phyloP scores from a whole-genome alignment of 2,329 filamentous ascomycete genomes.

The Cadophora sp. region DNA sequence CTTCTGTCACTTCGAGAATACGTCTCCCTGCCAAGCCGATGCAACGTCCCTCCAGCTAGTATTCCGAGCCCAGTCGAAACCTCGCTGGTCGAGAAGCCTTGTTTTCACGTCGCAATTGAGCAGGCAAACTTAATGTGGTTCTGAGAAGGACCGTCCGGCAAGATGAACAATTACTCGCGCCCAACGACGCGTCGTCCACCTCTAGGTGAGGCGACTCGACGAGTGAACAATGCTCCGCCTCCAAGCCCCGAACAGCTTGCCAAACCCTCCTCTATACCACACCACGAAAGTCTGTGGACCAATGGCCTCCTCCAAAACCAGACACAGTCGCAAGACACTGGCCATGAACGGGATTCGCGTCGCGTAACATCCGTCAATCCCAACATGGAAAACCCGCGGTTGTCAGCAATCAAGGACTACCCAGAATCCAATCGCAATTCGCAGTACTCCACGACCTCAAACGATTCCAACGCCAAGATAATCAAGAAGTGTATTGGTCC shows the following conservation, averaged over 20 bases:
- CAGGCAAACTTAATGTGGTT: not conserved
- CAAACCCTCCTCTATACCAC: conserved; percentile 34
- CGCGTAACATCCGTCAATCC: conserved; percentile 1
- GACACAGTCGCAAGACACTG: not conserved
- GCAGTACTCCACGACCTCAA: conserved; percentile 48
- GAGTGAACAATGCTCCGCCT: conserved; percentile 42
- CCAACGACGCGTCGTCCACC: conserved; percentile 41
- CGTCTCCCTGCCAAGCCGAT: conserved; percentile 22
- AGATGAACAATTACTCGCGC: conserved; percentile 37
- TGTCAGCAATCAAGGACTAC: conserved; percentile 45
- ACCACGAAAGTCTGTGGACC: conserved; percentile 36
- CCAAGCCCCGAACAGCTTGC: conserved; percentile 17
- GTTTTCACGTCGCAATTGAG: not conserved
- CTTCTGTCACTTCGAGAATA: not conserved
- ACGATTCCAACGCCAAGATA: conserved; percentile 42
- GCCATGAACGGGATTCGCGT: not conserved
- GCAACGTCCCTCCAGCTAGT: conserved; percentile 8
- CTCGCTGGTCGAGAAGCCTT: conserved; percentile 1
- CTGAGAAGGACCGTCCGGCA: conserved; percentile 1
- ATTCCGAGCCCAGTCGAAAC: not conserved
- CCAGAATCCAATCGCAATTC: conserved; percentile 48
- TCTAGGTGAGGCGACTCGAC: conserved; percentile 43
- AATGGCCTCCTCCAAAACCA: conserved; percentile 17
- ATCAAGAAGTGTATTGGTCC: conserved; percentile 83
- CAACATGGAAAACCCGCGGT: conserved; percentile 40